phyloP scores from a whole-genome alignment of 345 rosid genomes.

The Euphorbia lathyris region DNA sequence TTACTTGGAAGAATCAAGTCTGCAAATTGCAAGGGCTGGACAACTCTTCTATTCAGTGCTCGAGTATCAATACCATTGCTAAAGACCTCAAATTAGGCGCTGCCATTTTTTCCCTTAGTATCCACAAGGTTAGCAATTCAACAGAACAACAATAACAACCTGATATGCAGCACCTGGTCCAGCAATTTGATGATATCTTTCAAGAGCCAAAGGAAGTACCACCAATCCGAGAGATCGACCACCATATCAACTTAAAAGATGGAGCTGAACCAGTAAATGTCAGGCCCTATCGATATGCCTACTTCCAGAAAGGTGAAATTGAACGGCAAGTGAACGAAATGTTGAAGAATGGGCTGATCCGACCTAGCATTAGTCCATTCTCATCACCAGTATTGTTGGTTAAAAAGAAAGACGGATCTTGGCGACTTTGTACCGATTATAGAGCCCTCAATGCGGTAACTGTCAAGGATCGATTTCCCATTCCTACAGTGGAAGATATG shows the following conservation, averaged over 20 bases:
- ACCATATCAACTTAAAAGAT: not conserved
- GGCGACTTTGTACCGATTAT: not conserved
- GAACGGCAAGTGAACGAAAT: not conserved
- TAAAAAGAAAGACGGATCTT: not conserved
- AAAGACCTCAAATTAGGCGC: too few species aligned
- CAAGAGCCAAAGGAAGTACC: not conserved
- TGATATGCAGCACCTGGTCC: not conserved
- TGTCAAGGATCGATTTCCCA: not conserved
- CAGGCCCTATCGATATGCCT: not conserved
- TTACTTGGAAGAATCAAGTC: too few species aligned
- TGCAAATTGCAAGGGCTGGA: not conserved
- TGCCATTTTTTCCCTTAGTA: not conserved
- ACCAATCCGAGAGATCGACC: not conserved
- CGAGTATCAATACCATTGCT: not conserved
- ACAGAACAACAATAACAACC: not conserved
- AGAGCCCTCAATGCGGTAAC: not conserved
- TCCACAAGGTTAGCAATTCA: not conserved
- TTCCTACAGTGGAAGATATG: not conserved
- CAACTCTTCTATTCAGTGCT: not conserved
- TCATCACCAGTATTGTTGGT: too few species aligned
- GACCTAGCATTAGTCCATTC: too few species aligned
- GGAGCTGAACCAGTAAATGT: not conserved
- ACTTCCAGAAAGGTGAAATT: not conserved
- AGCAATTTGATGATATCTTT: not conserved
- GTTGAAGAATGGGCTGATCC: too few species aligned